Evolutionary conservation across 148 eudicot species (phyloP).

Genomic region (Rhododendron mucronatum): DNA sequence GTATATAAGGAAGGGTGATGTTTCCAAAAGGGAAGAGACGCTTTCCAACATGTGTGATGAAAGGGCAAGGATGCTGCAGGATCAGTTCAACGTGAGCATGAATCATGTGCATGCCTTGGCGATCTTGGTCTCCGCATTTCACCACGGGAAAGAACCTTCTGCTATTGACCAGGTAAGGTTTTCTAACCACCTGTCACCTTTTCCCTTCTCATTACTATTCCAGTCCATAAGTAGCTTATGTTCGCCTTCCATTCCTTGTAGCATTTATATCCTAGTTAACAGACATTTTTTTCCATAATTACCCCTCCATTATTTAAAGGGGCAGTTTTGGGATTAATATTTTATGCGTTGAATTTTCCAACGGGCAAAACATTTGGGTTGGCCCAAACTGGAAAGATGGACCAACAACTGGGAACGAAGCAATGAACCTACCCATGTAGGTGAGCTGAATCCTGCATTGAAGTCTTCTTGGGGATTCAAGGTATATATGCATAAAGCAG

Average conservation of each 20-base stretch:
- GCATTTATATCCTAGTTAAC: background rate
- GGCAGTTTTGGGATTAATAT: background rate
- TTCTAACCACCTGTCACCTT: background rate
- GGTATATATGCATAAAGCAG: background rate
- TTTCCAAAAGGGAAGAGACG: slow-evolving; percentile 50
- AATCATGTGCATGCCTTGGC: slow-evolving; percentile 95
- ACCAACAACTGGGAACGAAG: background rate
- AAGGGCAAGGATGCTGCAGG: slow-evolving; percentile 90
- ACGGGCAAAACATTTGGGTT: background rate
- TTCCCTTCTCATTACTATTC: background rate
- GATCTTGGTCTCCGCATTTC: slow-evolving; percentile 80
- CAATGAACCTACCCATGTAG: background rate
- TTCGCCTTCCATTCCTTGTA: background rate
- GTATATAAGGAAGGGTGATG: slow-evolving; percentile 33
- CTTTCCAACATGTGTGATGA: slow-evolving; percentile 88
- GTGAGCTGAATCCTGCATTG: background rate
- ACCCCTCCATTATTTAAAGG: background rate
- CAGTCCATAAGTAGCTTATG: background rate
- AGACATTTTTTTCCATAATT: background rate
- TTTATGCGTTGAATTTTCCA: background rate
- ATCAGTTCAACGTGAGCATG: slow-evolving; percentile 95
- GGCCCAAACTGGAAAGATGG: background rate
- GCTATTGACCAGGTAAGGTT: slow-evolving; percentile 76
- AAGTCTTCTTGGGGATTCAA: background rate
- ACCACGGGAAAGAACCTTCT: slow-evolving; percentile 74